Percentiles rank a stretch among this genome's conserved stretches.
Evolutionary conservation across 345 rosid species (phyloP).

Genomic region (Angophora floribunda): DNA sequence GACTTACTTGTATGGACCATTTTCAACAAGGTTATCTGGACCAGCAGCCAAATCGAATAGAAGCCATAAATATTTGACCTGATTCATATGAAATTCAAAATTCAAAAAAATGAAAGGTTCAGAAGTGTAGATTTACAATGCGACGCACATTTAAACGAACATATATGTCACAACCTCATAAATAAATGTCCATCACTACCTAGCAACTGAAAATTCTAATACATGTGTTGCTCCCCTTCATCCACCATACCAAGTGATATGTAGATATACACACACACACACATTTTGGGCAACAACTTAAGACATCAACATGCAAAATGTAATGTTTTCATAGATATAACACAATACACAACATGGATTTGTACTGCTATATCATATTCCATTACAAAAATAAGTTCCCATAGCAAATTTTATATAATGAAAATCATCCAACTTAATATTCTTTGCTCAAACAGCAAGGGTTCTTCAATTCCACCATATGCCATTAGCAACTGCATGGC

Average conservation of each 20-base stretch:
- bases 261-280: neutral
- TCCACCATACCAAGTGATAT: neutral
- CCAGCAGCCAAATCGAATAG: conserved; percentile 91
- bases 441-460: neutral
- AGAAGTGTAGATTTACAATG: neutral
- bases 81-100: neutral
- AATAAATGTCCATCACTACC: neutral
- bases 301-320: neutral
- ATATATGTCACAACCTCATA: neutral
- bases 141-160: neutral
- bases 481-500: neutral
- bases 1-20: conserved; percentile 94
- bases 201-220: neutral
- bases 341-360: neutral
- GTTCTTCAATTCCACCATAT: neutral
- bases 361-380: neutral
- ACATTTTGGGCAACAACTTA: neutral
- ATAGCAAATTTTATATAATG: neutral
- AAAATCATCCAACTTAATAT: neutral
- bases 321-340: neutral
- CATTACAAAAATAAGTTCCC: neutral
- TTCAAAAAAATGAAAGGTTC: neutral
- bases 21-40: conserved; percentile 89
- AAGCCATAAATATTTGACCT: conserved; percentile 98
- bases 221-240: neutral